Conservation (phyloP, 2,329 filamentous ascomycete genomes). For the Claviceps pazoutovae region DNA sequence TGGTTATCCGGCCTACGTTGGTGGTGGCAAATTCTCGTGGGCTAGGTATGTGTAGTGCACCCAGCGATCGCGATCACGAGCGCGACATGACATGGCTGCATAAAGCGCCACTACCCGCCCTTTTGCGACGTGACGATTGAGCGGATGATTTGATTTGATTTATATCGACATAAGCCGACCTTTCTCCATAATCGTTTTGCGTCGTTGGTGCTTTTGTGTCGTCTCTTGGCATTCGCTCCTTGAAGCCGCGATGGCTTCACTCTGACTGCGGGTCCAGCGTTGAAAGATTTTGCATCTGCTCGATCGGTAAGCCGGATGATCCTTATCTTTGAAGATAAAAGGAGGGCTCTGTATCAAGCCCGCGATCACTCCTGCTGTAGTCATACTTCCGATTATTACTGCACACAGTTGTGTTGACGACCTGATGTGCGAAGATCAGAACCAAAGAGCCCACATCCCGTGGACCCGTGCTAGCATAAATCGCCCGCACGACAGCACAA, state of each 20-base stretch:
- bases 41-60: not conserved
- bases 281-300: no score
- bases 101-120: no score
- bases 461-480: not conserved
- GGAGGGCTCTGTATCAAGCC: not conserved
- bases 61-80: not conserved
- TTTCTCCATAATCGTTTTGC: not conserved
- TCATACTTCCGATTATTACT: not conserved
- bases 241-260: slow-evolving; percentile 4
- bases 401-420: not conserved
- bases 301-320: not conserved
- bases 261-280: not conserved
- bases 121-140: no score
- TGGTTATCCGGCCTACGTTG: not conserved
- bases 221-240: not conserved
- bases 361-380: no score
- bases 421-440: not conserved
- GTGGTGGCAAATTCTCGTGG: not conserved
- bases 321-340: not conserved
- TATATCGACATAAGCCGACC: not conserved
- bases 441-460: not conserved
- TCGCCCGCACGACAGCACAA: not conserved
- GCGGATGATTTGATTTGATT: no score
- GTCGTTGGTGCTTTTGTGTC: not conserved
- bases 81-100: not conserved